phyloP scores from a whole-genome alignment of 768 basidiomycete species.

The Psilocybe cyanescens region DNA sequence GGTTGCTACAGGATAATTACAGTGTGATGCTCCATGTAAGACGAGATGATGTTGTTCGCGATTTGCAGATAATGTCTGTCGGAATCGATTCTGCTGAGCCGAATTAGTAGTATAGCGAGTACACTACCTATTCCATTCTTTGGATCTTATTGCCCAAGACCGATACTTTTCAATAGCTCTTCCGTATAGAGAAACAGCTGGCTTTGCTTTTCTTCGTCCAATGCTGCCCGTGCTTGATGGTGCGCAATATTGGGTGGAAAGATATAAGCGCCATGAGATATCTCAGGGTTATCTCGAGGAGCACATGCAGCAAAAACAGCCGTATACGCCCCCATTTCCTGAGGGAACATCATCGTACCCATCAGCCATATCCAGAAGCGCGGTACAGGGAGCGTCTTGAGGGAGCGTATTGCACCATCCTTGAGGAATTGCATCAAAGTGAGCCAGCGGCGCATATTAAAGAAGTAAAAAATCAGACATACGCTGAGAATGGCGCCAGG shows the following conservation, averaged over 20 bases:
- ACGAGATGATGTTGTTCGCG: too few relatives aligned
- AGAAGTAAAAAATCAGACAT: neutral
- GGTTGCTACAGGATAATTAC: too few relatives aligned
- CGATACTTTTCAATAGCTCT: constrained; percentile 11
- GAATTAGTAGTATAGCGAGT: too few relatives aligned
- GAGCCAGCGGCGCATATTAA: neutral
- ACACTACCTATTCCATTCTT: too few relatives aligned
- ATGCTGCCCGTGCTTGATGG: constrained; percentile 14
- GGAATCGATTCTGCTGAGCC: too few relatives aligned
- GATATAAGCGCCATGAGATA: constrained; percentile 23
- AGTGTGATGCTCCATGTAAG: too few relatives aligned
- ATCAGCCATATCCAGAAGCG: constrained; percentile 28
- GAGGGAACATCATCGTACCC: constrained; percentile 25
- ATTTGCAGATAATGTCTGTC: too few relatives aligned
- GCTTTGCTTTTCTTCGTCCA: constrained; percentile 13
- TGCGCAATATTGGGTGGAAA: constrained; percentile 19
- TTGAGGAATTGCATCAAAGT: neutral
- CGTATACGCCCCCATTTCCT: constrained; percentile 24
- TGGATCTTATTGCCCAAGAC: neutral
- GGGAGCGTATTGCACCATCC: constrained; percentile 23
- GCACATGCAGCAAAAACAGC: constrained; percentile 23
- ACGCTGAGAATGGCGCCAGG: constrained; percentile 28
- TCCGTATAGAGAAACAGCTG: constrained; percentile 15
- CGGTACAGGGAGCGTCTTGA: constrained; percentile 21
- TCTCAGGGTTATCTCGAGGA: constrained; percentile 20